phyloP scores from a whole-genome alignment of 768 basidiomycete genomes.

The Hysterangium stoloniferum region DNA sequence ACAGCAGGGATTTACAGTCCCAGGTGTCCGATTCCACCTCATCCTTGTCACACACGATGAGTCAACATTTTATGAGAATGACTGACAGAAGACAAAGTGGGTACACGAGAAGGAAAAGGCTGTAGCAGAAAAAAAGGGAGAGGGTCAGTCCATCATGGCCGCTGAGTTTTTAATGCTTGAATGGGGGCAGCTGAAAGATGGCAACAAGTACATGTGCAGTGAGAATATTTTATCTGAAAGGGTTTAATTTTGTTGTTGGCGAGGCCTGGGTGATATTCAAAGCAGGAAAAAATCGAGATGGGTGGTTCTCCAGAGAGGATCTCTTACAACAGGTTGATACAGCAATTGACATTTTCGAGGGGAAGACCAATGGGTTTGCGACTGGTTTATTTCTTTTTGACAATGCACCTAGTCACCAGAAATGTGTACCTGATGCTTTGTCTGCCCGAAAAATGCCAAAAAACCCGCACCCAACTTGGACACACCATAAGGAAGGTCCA shows the following conservation, averaged over 20 bases:
- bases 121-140: not conserved
- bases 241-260: not conserved
- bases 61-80: constrained; percentile 7
- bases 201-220: not conserved
- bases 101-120: not conserved
- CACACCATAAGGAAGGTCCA: not conserved
- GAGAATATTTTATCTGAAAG: not conserved
- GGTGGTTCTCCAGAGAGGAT: constrained; percentile 9
- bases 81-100: constrained; percentile 4
- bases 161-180: constrained; percentile 1
- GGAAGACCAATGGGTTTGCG: not conserved
- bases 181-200: not conserved
- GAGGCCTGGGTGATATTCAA: constrained; percentile 1
- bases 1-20: not conserved
- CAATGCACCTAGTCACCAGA: constrained; percentile 2
- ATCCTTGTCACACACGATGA: constrained; percentile 5
- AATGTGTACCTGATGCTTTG: not conserved
- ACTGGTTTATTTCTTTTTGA: not conserved
- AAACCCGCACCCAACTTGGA: not conserved
- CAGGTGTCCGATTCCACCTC: not conserved
- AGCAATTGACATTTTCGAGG: not conserved
- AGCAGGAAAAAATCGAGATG: constrained; percentile 1
- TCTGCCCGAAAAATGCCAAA: not conserved
- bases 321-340: constrained; percentile 14
- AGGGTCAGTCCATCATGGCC: constrained; percentile 1